These are phyloP conservation scores for Kodamaea nitidulidarum DNA, from an alignment of 805 yeast species.

Conservation along the genomic window DNA sequence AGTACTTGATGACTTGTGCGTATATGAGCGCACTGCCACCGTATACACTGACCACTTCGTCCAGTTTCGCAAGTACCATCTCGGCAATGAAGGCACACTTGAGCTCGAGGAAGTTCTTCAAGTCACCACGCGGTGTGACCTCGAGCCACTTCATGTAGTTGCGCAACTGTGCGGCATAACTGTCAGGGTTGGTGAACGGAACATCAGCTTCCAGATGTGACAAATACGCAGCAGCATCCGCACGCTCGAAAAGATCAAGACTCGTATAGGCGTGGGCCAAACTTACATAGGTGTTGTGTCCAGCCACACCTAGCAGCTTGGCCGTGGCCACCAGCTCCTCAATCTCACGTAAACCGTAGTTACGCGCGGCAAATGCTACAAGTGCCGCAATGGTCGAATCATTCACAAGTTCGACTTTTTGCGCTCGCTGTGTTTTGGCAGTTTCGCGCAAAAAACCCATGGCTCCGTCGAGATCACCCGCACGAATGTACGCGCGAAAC, in stretches of 20 bases:
- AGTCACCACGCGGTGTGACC: conserved; percentile 10
- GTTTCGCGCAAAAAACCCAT: conserved; percentile 24
- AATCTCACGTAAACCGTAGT: conserved; percentile 19
- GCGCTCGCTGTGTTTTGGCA: conserved; percentile 14
- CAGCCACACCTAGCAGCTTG: conserved; percentile 14
- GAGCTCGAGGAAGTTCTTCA: conserved; percentile 9
- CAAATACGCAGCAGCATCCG: conserved; percentile 27
- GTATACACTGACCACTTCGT: conserved; percentile 10
- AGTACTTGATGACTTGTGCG: conserved; percentile 26
- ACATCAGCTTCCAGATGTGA: conserved; percentile 28
- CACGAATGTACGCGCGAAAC: conserved; percentile 23
- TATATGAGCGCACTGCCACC: conserved; percentile 5
- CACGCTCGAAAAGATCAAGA: conserved; percentile 28
- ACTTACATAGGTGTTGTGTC: conserved; percentile 23
- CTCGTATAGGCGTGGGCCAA: conserved; percentile 27
- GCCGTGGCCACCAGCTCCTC: conserved; percentile 19
- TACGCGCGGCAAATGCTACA: conserved; percentile 19
- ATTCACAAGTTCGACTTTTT: conserved; percentile 16
- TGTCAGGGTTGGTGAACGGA: conserved; percentile 27
- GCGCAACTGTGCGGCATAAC: conserved; percentile 26
- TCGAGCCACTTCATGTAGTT: conserved; percentile 30
- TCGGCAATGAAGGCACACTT: conserved; percentile 13
- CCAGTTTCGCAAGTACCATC: conserved; percentile 11
- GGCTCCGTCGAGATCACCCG: conserved; percentile 25
- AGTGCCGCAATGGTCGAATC: conserved; percentile 15